Percentiles rank a stretch among this genome's conserved stretches.
phyloP scores from a whole-genome alignment of 2,329 filamentous ascomycete species.

The Phialophora chinensis region DNA sequence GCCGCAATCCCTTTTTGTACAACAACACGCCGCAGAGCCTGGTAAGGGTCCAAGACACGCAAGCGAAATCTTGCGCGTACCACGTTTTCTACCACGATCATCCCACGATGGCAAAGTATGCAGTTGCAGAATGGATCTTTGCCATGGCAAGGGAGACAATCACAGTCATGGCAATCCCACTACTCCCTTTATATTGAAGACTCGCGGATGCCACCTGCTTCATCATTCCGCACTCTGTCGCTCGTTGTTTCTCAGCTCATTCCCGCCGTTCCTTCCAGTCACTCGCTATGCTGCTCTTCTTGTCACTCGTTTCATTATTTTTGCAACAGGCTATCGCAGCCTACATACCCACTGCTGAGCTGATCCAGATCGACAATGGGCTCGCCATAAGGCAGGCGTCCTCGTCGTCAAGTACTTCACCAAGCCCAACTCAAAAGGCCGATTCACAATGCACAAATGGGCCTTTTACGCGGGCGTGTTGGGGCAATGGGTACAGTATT shows the following conservation, averaged over 20 bases:
- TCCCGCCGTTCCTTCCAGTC: conserved; percentile 12
- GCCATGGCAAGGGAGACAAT: conserved; percentile 6
- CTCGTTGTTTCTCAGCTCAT: not conserved
- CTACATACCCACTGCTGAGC: conserved; percentile 32
- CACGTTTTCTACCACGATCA: conserved; percentile 20
- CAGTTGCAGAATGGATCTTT: conserved; percentile 2
- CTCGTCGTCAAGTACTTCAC: conserved; percentile 18
- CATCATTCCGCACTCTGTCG: not conserved
- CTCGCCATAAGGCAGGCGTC: conserved; percentile 24
- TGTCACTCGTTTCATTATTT: conserved; percentile 30
- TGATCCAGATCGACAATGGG: conserved; percentile 28
- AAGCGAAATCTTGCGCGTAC: conserved; percentile 19
- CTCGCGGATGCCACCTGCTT: conserved; percentile 2
- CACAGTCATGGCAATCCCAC: not conserved
- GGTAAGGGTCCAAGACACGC: conserved; percentile 26
- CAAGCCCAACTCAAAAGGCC: conserved; percentile 24
- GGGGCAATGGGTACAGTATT: conserved; percentile 40
- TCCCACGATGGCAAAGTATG: not conserved
- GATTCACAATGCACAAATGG: conserved; percentile 37
- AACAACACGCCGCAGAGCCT: conserved; percentile 7
- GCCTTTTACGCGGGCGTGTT: conserved; percentile 38
- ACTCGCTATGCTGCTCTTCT: conserved; percentile 33
- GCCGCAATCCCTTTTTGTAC: conserved; percentile 17
- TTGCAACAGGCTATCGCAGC: conserved; percentile 23
- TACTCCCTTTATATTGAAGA: conserved; percentile 15